Base-by-base conservation (phyloP, 345 rosid species). In the Melaleuca alternifolia region DNA sequence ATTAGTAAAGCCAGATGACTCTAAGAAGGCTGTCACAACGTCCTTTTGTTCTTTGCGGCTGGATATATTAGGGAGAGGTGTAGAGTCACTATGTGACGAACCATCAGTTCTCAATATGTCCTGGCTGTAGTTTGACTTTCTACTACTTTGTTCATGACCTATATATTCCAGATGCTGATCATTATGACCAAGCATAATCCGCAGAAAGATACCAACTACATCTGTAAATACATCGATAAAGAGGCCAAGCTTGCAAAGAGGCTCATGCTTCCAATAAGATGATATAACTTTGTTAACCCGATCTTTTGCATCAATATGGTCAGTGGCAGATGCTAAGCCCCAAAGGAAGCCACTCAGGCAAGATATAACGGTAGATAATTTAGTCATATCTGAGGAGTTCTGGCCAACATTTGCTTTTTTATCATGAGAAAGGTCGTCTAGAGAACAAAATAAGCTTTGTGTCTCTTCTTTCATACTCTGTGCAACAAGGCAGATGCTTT, bases 291-390 rank as follows among this genome's bases (percentile, higher is more conserved):
- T 90, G 53, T 75, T 84, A 51, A 87, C 92, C 85, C 85, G 83
- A 83, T 85, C 90, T 88, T 88, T 88, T 65, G 85, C 90, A 86
- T 88, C 92, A 61, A 83, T 84, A 54, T 88, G 89, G 86, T 91
- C 88, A 86, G 89, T 85, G 51, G 93, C 92, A 85, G 94, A 94
- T 89, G 96, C 92, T 84, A 95, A 86, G 89, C 99, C 99, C 97
- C 98, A 97, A 87, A 97, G 83, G 88, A 92, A 94, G 84, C 99
- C 99, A 90, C 93, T 87, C 83, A 95, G 87, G 90, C 98, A 95
- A 86, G 97, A 92, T 87, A 93, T 62, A 18, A 89, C 59, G 75
- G 91, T 91, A 84, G 94, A 91, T 87, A 93, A 86, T 87, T 91
- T 91, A 89, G 89, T 89, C 89, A 92, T 86, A 88, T 90, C 86